Conservation (phyloP, 306 rosid genomes). For the Medicago truncatula region MtrunA17r5.0-ANR NC_053047.1:1934501-1935000, state of each 20-base stretch:
- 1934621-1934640: conserved; percentile 54
- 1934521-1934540: not conserved
- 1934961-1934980: conserved; percentile 95
- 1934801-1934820: conserved; percentile 91
- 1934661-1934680: conserved; percentile 89
- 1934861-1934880: conserved; percentile 97
- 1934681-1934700: conserved; percentile 91
- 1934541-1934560: not conserved
- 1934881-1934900: conserved; percentile 96
- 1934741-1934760: conserved; percentile 91
- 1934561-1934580: conserved; percentile 35
- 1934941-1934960: conserved; percentile 96
- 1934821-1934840: conserved; percentile 96
- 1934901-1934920: conserved; percentile 93
- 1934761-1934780: conserved; percentile 82
- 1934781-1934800: conserved; percentile 89
- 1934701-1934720: conserved; percentile 95
- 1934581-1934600: conserved; percentile 44
- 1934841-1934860: conserved; percentile 75
- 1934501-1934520: not conserved
- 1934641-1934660: conserved; percentile 78
- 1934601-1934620: conserved; percentile 20
- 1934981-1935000: conserved; percentile 99
- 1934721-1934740: conserved; percentile 85
- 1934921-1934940: conserved; percentile 86